Evolutionary conservation across 164 flowering plant genomes (phyloP), one percentile per base, ranked within the genome.

Genomic region (Sextonia rubra): DNA sequence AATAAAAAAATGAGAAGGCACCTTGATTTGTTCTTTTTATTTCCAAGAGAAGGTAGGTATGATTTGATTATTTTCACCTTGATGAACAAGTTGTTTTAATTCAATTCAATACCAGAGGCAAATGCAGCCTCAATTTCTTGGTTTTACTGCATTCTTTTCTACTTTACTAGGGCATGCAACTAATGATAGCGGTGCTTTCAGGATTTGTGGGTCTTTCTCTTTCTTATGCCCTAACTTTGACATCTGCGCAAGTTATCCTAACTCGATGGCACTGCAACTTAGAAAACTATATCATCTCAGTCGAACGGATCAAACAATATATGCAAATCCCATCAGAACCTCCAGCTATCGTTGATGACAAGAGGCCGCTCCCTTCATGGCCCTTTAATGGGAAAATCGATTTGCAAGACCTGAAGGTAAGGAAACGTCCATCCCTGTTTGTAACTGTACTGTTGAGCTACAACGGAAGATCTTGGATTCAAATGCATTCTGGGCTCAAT

Each of bases 161-260:
- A 22, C 64, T 61, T 61, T 23, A 22, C 64, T 11, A 1, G 23
- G 27, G 17, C 44, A 64, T 29, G 15, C n/a, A 29, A 27, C 27
- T 64, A 18, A 27, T 27, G 15, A 11, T 7, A 64, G 20, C 12
- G 26, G 52, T 66, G 32, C 9, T 73, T 73, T 68, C 88, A 94
- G 98, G 91, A 27, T 83, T 94, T 60, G 89, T 88, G 23, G 98
- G 97, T 58, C 89, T 94, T 7, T 91, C 94, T 64, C 93, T 92
- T 69, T 91, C 97, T 3, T 94, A 91, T 79, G 97, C 97, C 8
- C 76, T 94, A 18, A 52, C 88, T 18, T 72, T 94, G 55, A 85
- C 91, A 2, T 56, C 77, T 1, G 74, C 89, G 1, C 97, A 88
- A 70, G 83, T 87, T 55, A 87, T 91, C 69, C 3, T 84, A 73